phyloP scores from a whole-genome alignment of 805 yeast genomes.

The Kodamaea leandrae region DNA sequence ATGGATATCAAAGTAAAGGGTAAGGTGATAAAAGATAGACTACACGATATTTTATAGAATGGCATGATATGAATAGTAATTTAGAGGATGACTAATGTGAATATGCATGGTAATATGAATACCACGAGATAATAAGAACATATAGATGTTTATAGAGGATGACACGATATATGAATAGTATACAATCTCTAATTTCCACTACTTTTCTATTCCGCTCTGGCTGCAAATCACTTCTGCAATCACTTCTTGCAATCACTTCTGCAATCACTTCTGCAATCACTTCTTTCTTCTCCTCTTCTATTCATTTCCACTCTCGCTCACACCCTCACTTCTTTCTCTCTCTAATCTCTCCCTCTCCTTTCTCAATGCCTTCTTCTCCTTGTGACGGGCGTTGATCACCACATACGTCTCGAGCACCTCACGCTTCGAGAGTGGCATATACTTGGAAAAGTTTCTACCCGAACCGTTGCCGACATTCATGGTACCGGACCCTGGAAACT shows the following conservation, averaged over 20 bases:
- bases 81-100: no score
- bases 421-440: slow-evolving; percentile 58
- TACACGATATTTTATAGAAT: no score
- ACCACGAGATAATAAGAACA: no score
- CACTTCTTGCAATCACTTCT: no score
- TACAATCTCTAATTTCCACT: no score
- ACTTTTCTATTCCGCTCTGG: no score
- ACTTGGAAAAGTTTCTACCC: slow-evolving; percentile 56
- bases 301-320: background rate
- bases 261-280: slow-evolving; percentile 1
- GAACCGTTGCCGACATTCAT: slow-evolving; percentile 77
- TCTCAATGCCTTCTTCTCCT: slow-evolving; percentile 34
- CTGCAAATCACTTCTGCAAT: no score
- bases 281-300: background rate
- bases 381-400: slow-evolving; percentile 62
- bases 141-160: no score
- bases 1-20: slow-evolving; percentile 45
- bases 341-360: slow-evolving; percentile 5
- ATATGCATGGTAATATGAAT: no score
- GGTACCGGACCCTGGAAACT: slow-evolving; percentile 22
- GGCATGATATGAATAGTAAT: no score
- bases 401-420: slow-evolving; percentile 64
- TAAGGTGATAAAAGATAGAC: no score
- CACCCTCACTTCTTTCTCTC: background rate
- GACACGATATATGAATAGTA: no score